Evolutionary conservation across 2,329 filamentous ascomycete genomes (phyloP), one percentile per base, ranked within the genome.

Genomic region (Pseudocercospora crystallina): DNA sequence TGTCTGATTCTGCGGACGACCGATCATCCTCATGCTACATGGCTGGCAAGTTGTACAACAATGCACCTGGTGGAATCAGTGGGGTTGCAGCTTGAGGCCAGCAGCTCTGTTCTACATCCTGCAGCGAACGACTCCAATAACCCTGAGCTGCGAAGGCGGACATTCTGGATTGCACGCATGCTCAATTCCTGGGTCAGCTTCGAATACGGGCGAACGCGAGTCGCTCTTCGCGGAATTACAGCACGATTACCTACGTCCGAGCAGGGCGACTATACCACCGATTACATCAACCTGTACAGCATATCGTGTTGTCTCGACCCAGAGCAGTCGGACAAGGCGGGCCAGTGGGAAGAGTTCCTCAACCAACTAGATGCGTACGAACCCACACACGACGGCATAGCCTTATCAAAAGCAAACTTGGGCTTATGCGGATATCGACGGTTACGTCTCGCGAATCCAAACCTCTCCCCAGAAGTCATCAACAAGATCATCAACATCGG

Each of bases 141-240:
- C 47, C 52, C 59, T 2, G 64, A 67, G 29, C 53, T 65, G 20
- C 56, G 64, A 47, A 9, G 64, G 12, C 59, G 65, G 4, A 58
- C 60, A 66, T 80, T 60, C 73, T 77, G 45, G 63, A 73, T 82
- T 35, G 76, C 80, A 0, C 76, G 79, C 8, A 80, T 82, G 56
- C 71, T 83, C 7, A 82, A 83, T 56, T 77, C 76, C 10, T 83
- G 80, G 80, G 76, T 78, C 20, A 82, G 79, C 0, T 82, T 81
- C 54, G 80, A 83, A 47, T 75, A 82, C 46, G 80, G 80, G 1
- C 73, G 78, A 0, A 80, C 79, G 0, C 71, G 78, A 8, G 77
- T 82, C 12, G 52, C 72, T 53, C 68, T 81, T 0, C 73, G 74
- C 31, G 74, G 74, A 13, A 73, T 76, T 8, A 73, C 73, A 0